Base-by-base conservation (phyloP, 2,329 filamentous ascomycete genomes). In the Penicillium sp. region DNA sequence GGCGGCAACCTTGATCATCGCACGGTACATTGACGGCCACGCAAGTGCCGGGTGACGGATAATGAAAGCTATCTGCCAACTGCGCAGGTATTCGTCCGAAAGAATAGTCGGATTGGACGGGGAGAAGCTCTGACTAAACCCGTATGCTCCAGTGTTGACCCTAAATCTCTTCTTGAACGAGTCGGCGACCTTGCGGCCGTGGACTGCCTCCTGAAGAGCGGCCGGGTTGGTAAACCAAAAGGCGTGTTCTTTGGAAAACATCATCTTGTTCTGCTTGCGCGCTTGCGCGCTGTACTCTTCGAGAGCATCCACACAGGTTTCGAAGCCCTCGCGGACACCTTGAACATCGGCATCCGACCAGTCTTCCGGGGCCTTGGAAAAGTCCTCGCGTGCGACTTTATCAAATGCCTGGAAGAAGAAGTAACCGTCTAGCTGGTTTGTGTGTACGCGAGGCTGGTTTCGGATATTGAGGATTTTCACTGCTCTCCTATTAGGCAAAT, bases 11-110 rank as follows among this genome's bases (percentile, higher is more conserved):
- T 62, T 59, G 10, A 43, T 10, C 50, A 64, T 58, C 2, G 65
- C 58, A 2, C 71, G 69, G 52, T 68, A 70, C 23, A 64, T 55
- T 1, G 72, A 74, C 4, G 70, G 66, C 38, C 70, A 73, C 8
- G 64, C 55, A 25, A 74, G 53, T 9, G 68, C 69, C 3, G 72
- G 72, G 47, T 74, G 69, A 1, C 71, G 62, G 47, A 74, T 69
- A 24, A 71, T 58, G 44, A 73, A 70, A 2, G 66, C 61, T 3
- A 68, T 57, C 25, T 59, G 57, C 57, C 61, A 72, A 1, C 52
- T 64, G 12, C 58, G 60, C 38, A 74, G 58, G 33, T 68, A 66
- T 25, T 63, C 62, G 49, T 72, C 66, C 1, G 71, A 60, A 9
- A 73, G 51, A 9, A 70, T 39, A 0, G 71, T 72, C 27, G 62